A percentile compares a stretch with the other conserved stretches of the same genome.
Evolutionary conservation across 169 alveolate genomes (phyloP).

Genomic region (Plasmodium gaboni): DNA sequence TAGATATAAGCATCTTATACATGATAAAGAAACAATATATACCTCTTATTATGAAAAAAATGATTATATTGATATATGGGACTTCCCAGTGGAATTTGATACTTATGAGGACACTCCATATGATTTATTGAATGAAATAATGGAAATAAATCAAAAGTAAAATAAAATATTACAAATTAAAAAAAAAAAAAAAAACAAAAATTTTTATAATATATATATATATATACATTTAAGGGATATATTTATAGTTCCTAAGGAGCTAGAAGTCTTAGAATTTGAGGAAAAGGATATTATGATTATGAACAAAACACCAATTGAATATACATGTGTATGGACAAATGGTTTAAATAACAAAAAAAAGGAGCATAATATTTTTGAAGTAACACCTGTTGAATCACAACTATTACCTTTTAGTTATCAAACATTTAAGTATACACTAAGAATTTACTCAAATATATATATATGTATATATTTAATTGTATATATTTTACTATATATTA

Average conservation of each 20-base stretch:
- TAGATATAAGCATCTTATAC: conserved; percentile 54
- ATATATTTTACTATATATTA: background rate
- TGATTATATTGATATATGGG: conserved; percentile 71
- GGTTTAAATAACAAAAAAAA: conserved; percentile 17
- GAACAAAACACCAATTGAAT: conserved; percentile 68
- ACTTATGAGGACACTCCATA: conserved; percentile 39
- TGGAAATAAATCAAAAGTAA: conserved; percentile 51
- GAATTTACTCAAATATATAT: background rate
- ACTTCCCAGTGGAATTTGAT: conserved; percentile 64
- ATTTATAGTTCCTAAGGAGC: conserved; percentile 50
- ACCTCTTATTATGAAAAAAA: conserved; percentile 54
- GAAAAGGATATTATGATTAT: conserved; percentile 59
- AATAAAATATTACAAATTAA: background rate
- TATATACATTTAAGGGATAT: conserved; percentile 37
- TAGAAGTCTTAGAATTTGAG: conserved; percentile 55
- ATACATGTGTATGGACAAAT: conserved; percentile 70
- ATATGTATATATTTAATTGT: conserved; percentile 6
- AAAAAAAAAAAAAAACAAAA: background rate
- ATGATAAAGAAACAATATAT: conserved; percentile 48
- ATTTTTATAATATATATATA: background rate
- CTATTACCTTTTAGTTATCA: conserved; percentile 53
- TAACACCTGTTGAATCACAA: conserved; percentile 57
- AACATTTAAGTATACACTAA: conserved; percentile 31
- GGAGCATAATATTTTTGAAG: conserved; percentile 14
- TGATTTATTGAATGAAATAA: conserved; percentile 44